A percentile compares a stretch with the other conserved stretches of the same genome.
phyloP scores from a whole-genome alignment of 768 basidiomycete species.

The Collybia mongolica region DNA sequence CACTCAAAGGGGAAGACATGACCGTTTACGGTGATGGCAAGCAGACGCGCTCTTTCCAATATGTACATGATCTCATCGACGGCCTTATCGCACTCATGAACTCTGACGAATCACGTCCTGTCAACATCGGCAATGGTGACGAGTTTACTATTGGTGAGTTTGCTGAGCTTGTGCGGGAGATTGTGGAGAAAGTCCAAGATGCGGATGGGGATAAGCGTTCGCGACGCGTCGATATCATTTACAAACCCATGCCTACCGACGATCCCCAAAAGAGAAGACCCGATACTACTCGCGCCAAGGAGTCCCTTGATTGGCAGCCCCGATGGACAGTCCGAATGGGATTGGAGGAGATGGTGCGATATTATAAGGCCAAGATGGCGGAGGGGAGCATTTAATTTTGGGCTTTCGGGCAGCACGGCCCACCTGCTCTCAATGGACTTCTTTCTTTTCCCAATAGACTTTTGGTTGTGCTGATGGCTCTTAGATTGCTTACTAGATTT shows the following conservation, averaged over 20 bases:
- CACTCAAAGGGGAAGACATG: constrained; percentile 93
- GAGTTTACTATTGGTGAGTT: constrained; percentile 97
- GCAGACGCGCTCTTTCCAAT: constrained; percentile 96
- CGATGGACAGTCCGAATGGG: constrained; percentile 93
- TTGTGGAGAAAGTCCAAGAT: constrained; percentile 90
- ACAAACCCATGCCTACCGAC: constrained; percentile 83
- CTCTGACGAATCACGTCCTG: constrained; percentile 87
- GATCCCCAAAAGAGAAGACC: constrained; percentile 95
- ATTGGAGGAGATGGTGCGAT: constrained; percentile 91
- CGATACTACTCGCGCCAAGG: constrained; percentile 89
- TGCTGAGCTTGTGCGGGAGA: constrained; percentile 87
- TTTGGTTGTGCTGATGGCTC: no score
- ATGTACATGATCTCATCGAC: constrained; percentile 96
- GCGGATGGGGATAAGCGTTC: constrained; percentile 63
- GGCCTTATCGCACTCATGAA: constrained; percentile 95
- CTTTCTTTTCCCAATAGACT: no score
- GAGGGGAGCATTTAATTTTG: constrained; percentile 69
- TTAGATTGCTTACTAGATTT: no score
- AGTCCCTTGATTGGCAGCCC: constrained; percentile 85
- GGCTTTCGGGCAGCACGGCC: no score
- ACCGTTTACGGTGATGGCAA: constrained; percentile 94
- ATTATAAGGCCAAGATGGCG: constrained; percentile 87
- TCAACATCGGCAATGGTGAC: constrained; percentile 94
- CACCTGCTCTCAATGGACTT: no score
- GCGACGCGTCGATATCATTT: constrained; percentile 63